Evolutionary conservation across 2,329 filamentous ascomycete genomes (phyloP), one percentile per base, ranked within the genome.

Genomic region (Aspergillus ochraceus): DNA sequence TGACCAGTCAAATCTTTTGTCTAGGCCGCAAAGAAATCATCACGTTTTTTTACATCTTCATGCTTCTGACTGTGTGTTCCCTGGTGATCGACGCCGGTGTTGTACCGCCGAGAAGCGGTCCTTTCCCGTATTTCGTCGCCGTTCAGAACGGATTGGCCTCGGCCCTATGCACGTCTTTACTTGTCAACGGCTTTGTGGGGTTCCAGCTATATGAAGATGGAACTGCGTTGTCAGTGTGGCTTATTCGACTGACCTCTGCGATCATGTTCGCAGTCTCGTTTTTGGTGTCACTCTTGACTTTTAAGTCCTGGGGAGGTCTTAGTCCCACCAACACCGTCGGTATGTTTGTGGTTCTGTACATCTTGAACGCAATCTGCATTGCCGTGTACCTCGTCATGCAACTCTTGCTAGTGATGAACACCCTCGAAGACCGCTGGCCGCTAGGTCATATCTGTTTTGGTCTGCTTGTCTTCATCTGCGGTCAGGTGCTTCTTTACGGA

Each of bases 151-250:
- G 94, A 14, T 82, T 99, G 55, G 82, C 88, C 22, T 97, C 92
- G 39, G 91, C 95, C 0, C 84, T 96, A 29, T 89, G 95, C 74
- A 94, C 92, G 26, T 96, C 90, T 74, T 82, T 99, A 58, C 81
- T 98, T 69, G 93, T 99, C 81, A 98, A 98, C 76, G 95, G 95
- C 49, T 99, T 99, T 72, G 94, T 99, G 56, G 95, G 95, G 36
- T 99, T 99, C 78, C 95, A 98, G 78, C 83, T 99, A 12, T 99
- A 99, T 76, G 95, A 99, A 77, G 95, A 99, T 71, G 95, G 95
- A 54, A 99, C 95, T 1, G 89, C 90, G 2, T 81, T 98, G 46
- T 97, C 93, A 0, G 88, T 99, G 49, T 99, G 95, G 95, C 87
- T 97, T 68, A 81, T 99, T 62, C 88, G 94, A 55, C 79, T 91